Base-by-base conservation (phyloP, 2,329 filamentous ascomycete genomes). In the Rhynchosporium graminicola region DNA sequence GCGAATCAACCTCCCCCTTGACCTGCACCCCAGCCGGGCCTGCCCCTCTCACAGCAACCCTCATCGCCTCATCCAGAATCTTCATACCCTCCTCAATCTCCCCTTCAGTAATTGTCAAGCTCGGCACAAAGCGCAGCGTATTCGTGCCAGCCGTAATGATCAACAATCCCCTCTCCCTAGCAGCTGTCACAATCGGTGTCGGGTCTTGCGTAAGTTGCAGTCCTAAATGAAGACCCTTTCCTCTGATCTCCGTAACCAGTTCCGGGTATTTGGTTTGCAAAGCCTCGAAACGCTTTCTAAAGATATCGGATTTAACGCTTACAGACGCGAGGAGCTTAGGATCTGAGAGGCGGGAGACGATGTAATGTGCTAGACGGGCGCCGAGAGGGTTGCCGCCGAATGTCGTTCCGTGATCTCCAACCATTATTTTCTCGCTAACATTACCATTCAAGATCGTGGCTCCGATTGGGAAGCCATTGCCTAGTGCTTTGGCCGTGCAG, bases 381-480 rank as follows among this genome's bases (percentile, higher is more conserved):
- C 82, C 87, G 3, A 91, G 78, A 2, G 88, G 88, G 74, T 90
- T 91, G 33, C 88, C 88, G 31, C 88, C 88, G 69, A 90, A 91
- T 5, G 88, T 91, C 1, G 88, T 91, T 52, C 88, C 88, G 71
- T 91, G 88, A 70, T 91, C 88, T 20, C 88, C 88, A 38, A 83
- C 75, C 69, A 80, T 78, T 70, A 85, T 84, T 71, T 87, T 87
- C 58, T 87, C 83, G 33, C 86, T 87, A 1, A 96, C 90, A 29
- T 82, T 79, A 60, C 72, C 72, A 67, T 79, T 83, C 42, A 83
- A 81, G 58, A 85, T 84, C 4, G 89, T 91, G 6, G 95, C 95
- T 57, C 92, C 95, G 68, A 99, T 93, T 54, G 95, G 95, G 76
- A 97, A 94, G 4, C 95, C 95, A 73, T 99, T 99, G 15, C 95